Evolutionary conservation across 805 yeast genomes (phyloP), one percentile per base, ranked within the genome.

Genomic region (Pichia eremophila): DNA sequence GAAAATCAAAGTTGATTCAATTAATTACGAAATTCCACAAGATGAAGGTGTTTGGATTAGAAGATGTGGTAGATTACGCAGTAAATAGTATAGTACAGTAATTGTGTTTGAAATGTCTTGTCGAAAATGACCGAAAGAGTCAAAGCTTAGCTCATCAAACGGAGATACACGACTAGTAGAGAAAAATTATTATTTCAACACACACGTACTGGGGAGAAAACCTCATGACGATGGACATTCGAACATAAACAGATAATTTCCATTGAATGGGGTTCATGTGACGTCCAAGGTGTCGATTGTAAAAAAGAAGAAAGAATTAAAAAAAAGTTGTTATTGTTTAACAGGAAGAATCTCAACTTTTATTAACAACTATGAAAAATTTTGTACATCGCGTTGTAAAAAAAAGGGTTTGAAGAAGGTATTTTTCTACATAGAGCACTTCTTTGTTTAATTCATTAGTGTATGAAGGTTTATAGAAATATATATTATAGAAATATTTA

Each of bases 81-180:
- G 36, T 14, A 34, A 22, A 34, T 34, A 4, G 11, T 29, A 29
- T 29, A 11, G 3, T 29, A 29, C 14, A 29, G 6, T 22, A 22
- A 22, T 5, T 22, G 6, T 22, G 5, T 5, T 7, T 15, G n/a
- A 10, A 34, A 34, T 34, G 36, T 34, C 36, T 34, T 34, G 36
- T 34, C 36, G 75, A 66, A 65, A 53, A 72, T 72, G 77, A 72
- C 77, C 77, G 75, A 70, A 57, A 66, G 73, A 69, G 59, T 71
- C 77, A 71, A 28, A 34, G 66, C 55, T 17, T 50, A 37, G 62
- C 68, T 72, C 75, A 63, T 69, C 72, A 68, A 63, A 62, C 75
- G 77, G 77, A 72, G 77, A 72, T 72, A 72, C 77, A 68, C 75
- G 70, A 73, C 41, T 46, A 38, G 18, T 18, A 47, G 46, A 43